These are phyloP conservation scores for Ascochyta fabae DNA, from an alignment of 2,329 filamentous ascomycete genomes.

Conservation along the genomic window DNA sequence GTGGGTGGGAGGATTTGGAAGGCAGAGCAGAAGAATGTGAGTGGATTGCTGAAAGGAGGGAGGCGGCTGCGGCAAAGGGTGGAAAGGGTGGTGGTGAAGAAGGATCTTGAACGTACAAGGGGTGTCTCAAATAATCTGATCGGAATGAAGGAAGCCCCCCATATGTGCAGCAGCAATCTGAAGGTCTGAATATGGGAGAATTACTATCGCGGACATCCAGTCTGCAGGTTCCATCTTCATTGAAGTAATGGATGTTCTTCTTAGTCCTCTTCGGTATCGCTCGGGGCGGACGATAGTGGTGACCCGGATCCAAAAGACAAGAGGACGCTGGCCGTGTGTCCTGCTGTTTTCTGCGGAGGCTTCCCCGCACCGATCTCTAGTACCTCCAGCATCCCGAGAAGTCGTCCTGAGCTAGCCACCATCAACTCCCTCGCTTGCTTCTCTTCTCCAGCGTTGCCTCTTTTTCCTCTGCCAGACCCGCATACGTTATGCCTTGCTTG, in stretches of 20 bases:
- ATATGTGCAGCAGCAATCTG: too few relatives aligned
- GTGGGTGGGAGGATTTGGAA: slow-evolving; percentile 33
- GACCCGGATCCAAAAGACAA: slow-evolving; percentile 31
- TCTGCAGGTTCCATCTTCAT: too few relatives aligned
- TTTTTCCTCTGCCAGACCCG: slow-evolving; percentile 55
- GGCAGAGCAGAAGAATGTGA: slow-evolving; percentile 31
- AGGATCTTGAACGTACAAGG: not conserved
- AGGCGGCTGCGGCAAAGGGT: not conserved
- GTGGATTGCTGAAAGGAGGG: slow-evolving; percentile 34
- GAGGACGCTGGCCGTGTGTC: slow-evolving; percentile 6
- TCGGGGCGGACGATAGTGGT: slow-evolving; percentile 34
- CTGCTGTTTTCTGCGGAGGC: slow-evolving; percentile 15
- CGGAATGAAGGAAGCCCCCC: too few relatives aligned
- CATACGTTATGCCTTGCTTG: slow-evolving; percentile 54
- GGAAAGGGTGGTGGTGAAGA: not conserved
- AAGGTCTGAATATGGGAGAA: too few relatives aligned
- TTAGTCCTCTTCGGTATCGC: slow-evolving; percentile 25
- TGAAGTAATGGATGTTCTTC: too few relatives aligned
- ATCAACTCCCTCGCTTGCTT: slow-evolving; percentile 45
- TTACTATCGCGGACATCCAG: too few relatives aligned
- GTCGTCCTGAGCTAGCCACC: slow-evolving; percentile 42
- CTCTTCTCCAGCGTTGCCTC: slow-evolving; percentile 45
- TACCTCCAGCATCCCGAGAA: slow-evolving; percentile 45
- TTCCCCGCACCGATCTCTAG: slow-evolving; percentile 32
- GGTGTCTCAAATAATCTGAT: too few relatives aligned